A percentile compares a stretch with the other conserved stretches of the same genome.
Evolutionary conservation across 805 yeast genomes (phyloP).

Genomic region (Kluyveromyces lactis): DNA sequence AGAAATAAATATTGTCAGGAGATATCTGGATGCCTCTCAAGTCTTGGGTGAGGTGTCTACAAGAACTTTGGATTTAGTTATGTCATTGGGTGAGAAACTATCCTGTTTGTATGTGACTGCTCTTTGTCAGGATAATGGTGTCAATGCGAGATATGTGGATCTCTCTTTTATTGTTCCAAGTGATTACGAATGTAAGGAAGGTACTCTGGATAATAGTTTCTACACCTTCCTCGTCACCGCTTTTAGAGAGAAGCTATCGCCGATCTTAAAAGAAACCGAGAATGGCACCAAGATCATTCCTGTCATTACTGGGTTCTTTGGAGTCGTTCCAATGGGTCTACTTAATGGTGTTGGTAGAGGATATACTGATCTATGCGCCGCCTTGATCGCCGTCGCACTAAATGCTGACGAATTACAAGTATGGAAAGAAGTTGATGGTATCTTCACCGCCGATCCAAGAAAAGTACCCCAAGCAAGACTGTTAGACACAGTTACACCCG

Average conservation of each 20-base stretch:
- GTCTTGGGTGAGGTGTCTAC: constrained; percentile 87
- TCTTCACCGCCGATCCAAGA: constrained; percentile 96
- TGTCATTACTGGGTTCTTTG: constrained; percentile 93
- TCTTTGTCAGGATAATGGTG: constrained; percentile 74
- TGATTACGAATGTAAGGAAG: constrained; percentile 41
- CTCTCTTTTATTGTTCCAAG: constrained; percentile 64
- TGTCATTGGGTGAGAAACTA: constrained; percentile 91
- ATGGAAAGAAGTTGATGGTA: constrained; percentile 99
- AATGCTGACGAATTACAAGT: constrained; percentile 91
- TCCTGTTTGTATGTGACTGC: constrained; percentile 86
- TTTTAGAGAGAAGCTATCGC: constrained; percentile 42
- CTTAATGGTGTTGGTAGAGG: constrained; percentile 94
- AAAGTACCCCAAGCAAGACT: constrained; percentile 87
- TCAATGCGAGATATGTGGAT: constrained; percentile 71
- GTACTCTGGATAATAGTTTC: constrained; percentile 60
- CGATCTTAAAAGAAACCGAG: constrained; percentile 30
- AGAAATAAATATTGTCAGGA: constrained; percentile 62
- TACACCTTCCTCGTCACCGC: constrained; percentile 47
- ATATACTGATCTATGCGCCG: constrained; percentile 96
- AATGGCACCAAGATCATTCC: constrained; percentile 48
- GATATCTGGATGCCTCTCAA: constrained; percentile 76
- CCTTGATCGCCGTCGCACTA: constrained; percentile 86
- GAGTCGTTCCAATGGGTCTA: constrained; percentile 91
- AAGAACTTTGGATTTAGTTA: constrained; percentile 79
- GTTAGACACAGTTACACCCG: constrained; percentile 86